Evolutionary conservation across 2,329 filamentous ascomycete species (phyloP).

Genomic region (Botrytis deweyae): DNA sequence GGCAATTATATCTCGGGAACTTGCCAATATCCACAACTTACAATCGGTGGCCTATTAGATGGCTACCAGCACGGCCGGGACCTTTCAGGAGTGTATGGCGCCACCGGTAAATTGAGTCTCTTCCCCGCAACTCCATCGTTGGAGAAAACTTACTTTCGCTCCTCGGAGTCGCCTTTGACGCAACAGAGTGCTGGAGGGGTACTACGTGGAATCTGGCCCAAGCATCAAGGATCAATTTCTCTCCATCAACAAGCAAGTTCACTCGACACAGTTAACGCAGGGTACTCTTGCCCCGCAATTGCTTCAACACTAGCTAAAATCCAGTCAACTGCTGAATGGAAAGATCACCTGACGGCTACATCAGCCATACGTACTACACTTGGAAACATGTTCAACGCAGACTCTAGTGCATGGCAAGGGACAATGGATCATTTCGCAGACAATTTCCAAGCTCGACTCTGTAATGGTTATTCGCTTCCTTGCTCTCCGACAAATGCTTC

Average conservation of each 20-base stretch:
- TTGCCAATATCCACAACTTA: conserved; percentile 44
- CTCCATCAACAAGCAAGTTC: conserved; percentile 42
- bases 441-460: conserved; percentile 44
- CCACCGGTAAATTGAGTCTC: conserved; percentile 35
- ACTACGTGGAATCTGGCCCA: conserved; percentile 42
- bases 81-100: conserved; percentile 38
- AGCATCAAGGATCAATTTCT: conserved; percentile 38
- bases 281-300: conserved; percentile 40
- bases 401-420: conserved; percentile 36
- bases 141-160: conserved; percentile 41
- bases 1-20: conserved; percentile 38
- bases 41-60: conserved; percentile 42
- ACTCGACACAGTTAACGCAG: conserved; percentile 42
- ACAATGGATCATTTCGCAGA: conserved; percentile 44
- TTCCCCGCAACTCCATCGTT: conserved; percentile 38
- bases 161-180: conserved; percentile 41
- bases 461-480: conserved; percentile 43
- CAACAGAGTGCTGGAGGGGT: conserved; percentile 42
- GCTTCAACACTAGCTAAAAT: conserved; percentile 33
- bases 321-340: conserved; percentile 40
- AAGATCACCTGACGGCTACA: conserved; percentile 41
- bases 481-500: conserved; percentile 37
- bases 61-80: conserved; percentile 43
- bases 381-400: conserved; percentile 40
- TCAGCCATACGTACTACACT: conserved; percentile 36